Conservation (phyloP, 2,329 filamentous ascomycete genomes). For the Penicillium sp. region DNA sequence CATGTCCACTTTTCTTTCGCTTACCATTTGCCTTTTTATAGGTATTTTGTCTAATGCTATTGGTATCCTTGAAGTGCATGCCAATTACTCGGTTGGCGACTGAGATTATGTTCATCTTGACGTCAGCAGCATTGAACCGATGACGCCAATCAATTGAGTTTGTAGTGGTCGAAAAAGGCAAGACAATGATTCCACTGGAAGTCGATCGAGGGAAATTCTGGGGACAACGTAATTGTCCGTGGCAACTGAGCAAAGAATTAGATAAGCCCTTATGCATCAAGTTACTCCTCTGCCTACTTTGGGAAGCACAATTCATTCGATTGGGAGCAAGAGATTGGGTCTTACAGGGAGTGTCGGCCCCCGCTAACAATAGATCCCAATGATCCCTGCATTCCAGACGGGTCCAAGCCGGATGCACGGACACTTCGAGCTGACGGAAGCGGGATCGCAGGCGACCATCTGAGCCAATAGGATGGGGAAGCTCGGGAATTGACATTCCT, state of each 20-base stretch:
- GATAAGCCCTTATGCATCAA: not conserved
- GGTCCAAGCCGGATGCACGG: not conserved
- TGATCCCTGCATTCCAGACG: slow-evolving; percentile 5
- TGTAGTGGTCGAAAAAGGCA: not conserved
- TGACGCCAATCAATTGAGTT: too few relatives aligned
- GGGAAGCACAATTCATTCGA: slow-evolving; percentile 6
- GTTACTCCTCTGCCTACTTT: not conserved
- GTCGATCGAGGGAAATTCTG: not conserved
- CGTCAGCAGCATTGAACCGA: not conserved
- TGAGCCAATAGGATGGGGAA: not conserved
- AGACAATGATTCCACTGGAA: not conserved
- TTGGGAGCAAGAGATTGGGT: not conserved
- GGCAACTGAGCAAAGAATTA: not conserved
- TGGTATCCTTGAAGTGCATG: not conserved
- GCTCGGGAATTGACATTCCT: not conserved
- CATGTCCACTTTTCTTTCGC: too few relatives aligned
- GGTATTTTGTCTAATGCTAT: too few relatives aligned
- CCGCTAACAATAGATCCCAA: not conserved
- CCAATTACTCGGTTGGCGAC: too few relatives aligned
- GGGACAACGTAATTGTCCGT: not conserved
- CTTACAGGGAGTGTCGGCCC: not conserved
- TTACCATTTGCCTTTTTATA: too few relatives aligned
- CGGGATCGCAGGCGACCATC: not conserved
- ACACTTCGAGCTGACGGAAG: not conserved
- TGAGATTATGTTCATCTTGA: not conserved